Base-by-base conservation (phyloP, 2,329 filamentous ascomycete species). In the Lachnellula arida region DNA sequence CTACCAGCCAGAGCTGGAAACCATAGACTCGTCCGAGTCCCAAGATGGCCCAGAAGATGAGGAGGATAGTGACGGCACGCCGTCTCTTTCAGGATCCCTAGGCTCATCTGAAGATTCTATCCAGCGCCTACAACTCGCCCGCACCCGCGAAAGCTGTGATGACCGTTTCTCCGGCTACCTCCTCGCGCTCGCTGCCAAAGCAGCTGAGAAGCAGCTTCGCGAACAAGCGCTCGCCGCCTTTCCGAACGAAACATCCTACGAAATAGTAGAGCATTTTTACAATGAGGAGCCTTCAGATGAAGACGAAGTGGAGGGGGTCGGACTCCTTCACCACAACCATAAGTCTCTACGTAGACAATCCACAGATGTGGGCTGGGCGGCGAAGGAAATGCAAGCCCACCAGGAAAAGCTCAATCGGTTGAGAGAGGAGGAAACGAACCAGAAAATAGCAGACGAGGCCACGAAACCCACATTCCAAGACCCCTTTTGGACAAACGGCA, bases 181-280 rank as follows among this genome's bases (percentile, higher is more conserved):
- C 54, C 80, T 96, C 56, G 85, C 88, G 55, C 76, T 96, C 55
- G 89, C 91, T 44, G 89, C 89, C 50, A 87, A 85, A 67, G 87
- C 91, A 67, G 89, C 88, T 8, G 86, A 94, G 70, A 84, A 86
- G 67, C 87, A 93, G 70, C 77, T 97, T 60, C 84, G 88, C 60
- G 91, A 72, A 82, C 86, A 56, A 87, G 88, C 87, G 48, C 78
- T 91, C 68, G 85, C 86, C 40, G 89, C 87, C 1, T 92, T 91
- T 67, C 87, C 88, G 66, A 86, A 86, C 66, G 88, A 87, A 66
- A 81, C 64, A 7, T 63, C 61, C 40, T 65, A 70, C 53, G 58
- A 71, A 32, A 67, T 67, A 23, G 68, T 71, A 8, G 68, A 70
- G 49, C 69, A 71, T 54, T 71, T 70, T 50, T 71, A 71, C 51